A percentile compares a stretch with the other conserved stretches of the same genome.
Evolutionary conservation across 1,139 yeast genomes (phyloP).

Genomic region (Zygosaccharomyces pseudobailii): DNA sequence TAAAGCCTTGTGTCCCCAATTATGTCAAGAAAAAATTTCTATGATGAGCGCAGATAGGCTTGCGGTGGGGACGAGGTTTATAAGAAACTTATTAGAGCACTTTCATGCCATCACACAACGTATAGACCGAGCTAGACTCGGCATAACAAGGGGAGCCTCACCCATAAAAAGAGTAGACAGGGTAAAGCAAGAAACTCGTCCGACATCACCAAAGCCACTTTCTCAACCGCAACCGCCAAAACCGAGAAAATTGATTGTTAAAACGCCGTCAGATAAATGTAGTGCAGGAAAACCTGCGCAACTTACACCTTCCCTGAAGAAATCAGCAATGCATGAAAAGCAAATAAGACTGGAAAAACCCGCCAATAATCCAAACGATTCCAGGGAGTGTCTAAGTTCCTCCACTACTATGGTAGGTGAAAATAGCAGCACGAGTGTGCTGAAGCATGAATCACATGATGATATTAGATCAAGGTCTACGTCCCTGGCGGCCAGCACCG

Average conservation of each 20-base stretch:
- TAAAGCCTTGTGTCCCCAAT: constrained; percentile 46
- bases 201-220: neutral
- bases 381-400: neutral
- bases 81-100: constrained; percentile 45
- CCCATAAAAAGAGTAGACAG: constrained; percentile 8
- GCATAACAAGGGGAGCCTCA: constrained; percentile 6
- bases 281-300: neutral
- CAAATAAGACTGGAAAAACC: neutral
- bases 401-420: constrained; percentile 3
- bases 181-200: constrained; percentile 2
- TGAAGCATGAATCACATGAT: constrained; percentile 9
- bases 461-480: constrained; percentile 6
- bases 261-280: neutral
- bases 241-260: neutral
- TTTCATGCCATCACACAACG: constrained; percentile 37
- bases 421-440: constrained; percentile 1
- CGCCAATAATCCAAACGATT: neutral
- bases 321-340: neutral
- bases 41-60: constrained; percentile 43
- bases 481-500: constrained; percentile 12
- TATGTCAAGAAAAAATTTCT: constrained; percentile 49
- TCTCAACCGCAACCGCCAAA: constrained; percentile 8
- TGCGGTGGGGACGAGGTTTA: constrained; percentile 46
- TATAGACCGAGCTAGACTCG: constrained; percentile 9
- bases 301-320: neutral